These are phyloP conservation scores for Phaeodactylum tricornutum DNA, from an alignment of 108 stramenopile species.

Conservation along the genomic window DNA sequence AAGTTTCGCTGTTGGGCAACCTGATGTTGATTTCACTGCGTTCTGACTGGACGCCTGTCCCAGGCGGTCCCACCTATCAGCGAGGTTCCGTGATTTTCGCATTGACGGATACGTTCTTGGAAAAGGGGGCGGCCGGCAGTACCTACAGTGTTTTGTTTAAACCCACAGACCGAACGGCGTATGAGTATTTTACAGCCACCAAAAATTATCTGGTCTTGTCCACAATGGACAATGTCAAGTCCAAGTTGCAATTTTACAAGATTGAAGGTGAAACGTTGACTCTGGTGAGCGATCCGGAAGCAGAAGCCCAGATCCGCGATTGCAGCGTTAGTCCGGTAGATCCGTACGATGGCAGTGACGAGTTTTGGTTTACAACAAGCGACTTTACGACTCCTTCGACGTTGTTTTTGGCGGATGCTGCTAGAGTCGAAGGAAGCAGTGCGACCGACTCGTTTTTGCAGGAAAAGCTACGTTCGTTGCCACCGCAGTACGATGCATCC, in stretches of 20 bases:
- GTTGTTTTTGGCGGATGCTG: conserved; percentile 57
- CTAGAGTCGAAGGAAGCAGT: conserved; percentile 21
- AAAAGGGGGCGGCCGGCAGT: conserved; percentile 42
- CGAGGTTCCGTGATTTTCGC: conserved; percentile 59
- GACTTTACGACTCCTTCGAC: conserved; percentile 58
- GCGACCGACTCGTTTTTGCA: conserved; percentile 23
- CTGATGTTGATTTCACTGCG: conserved; percentile 59
- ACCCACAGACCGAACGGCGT: conserved; percentile 61
- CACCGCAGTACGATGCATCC: conserved; percentile 3
- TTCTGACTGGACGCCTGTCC: conserved; percentile 71
- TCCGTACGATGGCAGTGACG: conserved; percentile 34
- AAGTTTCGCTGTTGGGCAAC: conserved; percentile 43
- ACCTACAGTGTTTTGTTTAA: conserved; percentile 69
- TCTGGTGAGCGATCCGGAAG: conserved; percentile 33
- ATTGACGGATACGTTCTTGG: conserved; percentile 41
- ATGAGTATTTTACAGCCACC: conserved; percentile 50
- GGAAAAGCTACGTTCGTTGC: conserved; percentile 1
- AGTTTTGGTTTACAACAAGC: conserved; percentile 64
- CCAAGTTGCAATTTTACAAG: conserved; percentile 68
- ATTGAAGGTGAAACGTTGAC: conserved; percentile 41
- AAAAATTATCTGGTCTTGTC: conserved; percentile 76
- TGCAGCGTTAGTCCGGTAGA: conserved; percentile 46
- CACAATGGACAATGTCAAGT: conserved; percentile 74
- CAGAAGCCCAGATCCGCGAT: conserved; percentile 57
- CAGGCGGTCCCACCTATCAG: conserved; percentile 41